Evolutionary conservation across 208 protist species (phyloP).

Genomic region (Naegleria gruberi): DNA sequence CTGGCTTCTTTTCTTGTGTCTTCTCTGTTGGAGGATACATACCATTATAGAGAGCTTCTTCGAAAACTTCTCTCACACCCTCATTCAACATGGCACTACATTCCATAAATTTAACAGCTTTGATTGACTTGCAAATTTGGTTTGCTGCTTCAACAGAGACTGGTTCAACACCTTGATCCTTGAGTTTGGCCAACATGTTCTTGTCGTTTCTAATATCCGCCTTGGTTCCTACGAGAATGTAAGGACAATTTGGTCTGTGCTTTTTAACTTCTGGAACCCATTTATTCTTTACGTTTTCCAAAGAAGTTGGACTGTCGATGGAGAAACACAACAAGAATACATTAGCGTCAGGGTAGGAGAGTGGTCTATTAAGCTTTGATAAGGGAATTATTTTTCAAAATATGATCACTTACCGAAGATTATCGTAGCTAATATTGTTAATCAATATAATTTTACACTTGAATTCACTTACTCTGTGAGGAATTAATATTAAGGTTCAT

Average conservation of each 20-base stretch:
- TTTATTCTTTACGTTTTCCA: conserved; percentile 54
- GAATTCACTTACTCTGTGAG: no score
- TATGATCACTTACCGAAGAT: neutral
- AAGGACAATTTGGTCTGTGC: conserved; percentile 51
- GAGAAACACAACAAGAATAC: conserved; percentile 69
- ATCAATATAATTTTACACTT: no score
- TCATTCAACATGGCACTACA: neutral
- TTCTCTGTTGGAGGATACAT: neutral
- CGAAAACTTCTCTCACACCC: conserved; percentile 63
- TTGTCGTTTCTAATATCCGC: conserved; percentile 63
- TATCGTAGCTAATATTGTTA: neutral
- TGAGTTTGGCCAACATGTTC: conserved; percentile 41
- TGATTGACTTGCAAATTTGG: conserved; percentile 37
- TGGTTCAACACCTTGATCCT: conserved; percentile 31
- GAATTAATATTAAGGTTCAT: no score
- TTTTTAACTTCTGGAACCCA: conserved; percentile 61
- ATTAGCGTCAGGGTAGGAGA: conserved; percentile 62
- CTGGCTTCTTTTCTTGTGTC: neutral
- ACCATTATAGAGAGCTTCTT: conserved; percentile 42
- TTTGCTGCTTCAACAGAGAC: conserved; percentile 48
- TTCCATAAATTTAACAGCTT: neutral
- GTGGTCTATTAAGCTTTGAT: conserved; percentile 31
- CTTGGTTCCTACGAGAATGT: conserved; percentile 79
- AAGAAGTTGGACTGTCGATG: conserved; percentile 50
- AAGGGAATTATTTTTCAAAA: no score